Evolutionary conservation across 108 stramenopile genomes (phyloP).

Genomic region (Hondaea fermentalgiana): DNA sequence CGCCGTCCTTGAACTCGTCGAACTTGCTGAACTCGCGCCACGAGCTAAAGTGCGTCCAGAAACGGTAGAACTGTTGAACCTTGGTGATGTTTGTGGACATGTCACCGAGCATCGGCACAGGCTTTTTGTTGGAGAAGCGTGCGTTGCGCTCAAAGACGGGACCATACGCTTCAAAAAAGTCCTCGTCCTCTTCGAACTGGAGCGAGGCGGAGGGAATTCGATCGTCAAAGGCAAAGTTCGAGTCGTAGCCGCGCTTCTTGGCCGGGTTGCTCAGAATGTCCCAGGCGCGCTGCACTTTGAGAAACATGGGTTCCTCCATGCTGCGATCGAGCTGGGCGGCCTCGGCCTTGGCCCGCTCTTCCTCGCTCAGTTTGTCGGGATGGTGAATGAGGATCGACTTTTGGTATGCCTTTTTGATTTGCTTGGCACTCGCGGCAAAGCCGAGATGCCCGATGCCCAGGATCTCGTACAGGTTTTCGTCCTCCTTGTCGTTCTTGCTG

Average conservation of each 20-base stretch:
- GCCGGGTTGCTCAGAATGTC: slow-evolving; percentile 69
- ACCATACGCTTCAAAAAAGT: slow-evolving; percentile 70
- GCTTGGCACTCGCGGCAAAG: neutral
- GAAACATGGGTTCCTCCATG: slow-evolving; percentile 74
- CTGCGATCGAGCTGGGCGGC: slow-evolving; percentile 28
- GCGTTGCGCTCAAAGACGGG: slow-evolving; percentile 88
- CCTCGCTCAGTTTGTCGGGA: slow-evolving; percentile 51
- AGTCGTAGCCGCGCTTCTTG: slow-evolving; percentile 83
- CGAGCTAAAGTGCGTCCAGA: slow-evolving; percentile 86
- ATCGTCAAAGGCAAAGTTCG: slow-evolving; percentile 86
- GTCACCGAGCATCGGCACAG: slow-evolving; percentile 78
- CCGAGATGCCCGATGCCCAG: slow-evolving; percentile 29
- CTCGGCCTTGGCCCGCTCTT: slow-evolving; percentile 37
- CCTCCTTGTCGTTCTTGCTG: neutral
- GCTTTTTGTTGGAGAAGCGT: slow-evolving; percentile 68
- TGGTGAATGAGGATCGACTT: slow-evolving; percentile 28
- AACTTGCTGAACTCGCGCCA: slow-evolving; percentile 88
- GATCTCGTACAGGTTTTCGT: slow-evolving; percentile 24
- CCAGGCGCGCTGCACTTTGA: slow-evolving; percentile 85
- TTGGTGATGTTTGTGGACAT: slow-evolving; percentile 65
- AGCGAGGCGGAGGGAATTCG: slow-evolving; percentile 61
- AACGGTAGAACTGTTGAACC: slow-evolving; percentile 86
- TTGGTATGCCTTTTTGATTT: slow-evolving; percentile 30
- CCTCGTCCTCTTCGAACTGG: slow-evolving; percentile 58
- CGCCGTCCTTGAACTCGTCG: slow-evolving; percentile 60